These are phyloP conservation scores for Geoglossum glabrum DNA, from an alignment of 495 filamentous ascomycete genomes.

Conservation along the genomic window DNA sequence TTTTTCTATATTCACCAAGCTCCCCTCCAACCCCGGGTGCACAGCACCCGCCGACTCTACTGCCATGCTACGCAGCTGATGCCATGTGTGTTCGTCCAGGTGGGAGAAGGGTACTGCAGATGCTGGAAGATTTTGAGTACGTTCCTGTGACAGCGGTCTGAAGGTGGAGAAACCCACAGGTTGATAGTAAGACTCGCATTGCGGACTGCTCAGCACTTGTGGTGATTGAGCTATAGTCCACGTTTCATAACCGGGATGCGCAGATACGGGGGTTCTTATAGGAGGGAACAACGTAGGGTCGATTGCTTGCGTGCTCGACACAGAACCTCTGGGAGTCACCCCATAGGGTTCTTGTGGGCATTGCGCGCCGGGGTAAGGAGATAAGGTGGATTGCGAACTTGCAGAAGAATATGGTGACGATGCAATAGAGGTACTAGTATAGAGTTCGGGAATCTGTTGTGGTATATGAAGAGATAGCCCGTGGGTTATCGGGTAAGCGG, in stretches of 20 bases:
- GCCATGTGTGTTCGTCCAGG: constrained; percentile 1
- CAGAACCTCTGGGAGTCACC: background rate
- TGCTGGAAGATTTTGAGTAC: constrained; percentile 2
- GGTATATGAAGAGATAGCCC: background rate
- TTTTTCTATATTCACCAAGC: background rate
- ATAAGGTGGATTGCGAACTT: background rate
- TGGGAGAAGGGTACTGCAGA: background rate
- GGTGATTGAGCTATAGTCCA: background rate
- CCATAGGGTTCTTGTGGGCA: background rate
- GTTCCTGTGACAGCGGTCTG: constrained; percentile 1
- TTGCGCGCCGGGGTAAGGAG: background rate
- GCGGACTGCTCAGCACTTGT: constrained; percentile 1
- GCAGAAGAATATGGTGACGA: background rate
- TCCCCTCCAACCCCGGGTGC: background rate
- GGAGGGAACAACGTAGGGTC: background rate
- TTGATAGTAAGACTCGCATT: background rate
- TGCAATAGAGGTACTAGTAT: background rate
- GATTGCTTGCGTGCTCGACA: background rate
- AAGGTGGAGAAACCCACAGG: constrained; percentile 1
- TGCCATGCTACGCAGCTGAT: background rate
- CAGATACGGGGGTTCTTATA: background rate
- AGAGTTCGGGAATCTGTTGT: background rate
- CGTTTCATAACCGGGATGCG: background rate
- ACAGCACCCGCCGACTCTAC: background rate
- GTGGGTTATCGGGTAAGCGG: background rate